A percentile compares a stretch with the other conserved stretches of the same genome.
Evolutionary conservation across 441 rosid species (phyloP).

Genomic region (Populus trichocarpa): DNA sequence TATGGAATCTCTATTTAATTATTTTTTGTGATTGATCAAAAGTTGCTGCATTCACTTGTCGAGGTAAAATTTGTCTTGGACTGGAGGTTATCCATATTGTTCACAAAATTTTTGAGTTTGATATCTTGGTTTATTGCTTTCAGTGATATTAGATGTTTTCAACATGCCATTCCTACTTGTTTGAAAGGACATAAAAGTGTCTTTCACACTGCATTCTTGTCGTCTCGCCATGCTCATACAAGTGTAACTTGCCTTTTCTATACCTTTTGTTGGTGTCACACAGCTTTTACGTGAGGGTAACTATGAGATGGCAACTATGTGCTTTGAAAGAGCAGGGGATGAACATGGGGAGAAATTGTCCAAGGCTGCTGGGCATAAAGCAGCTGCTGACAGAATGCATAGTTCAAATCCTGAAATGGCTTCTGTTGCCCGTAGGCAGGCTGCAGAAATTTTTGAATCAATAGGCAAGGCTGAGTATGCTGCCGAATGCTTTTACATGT

Average conservation of each 20-base stretch:
- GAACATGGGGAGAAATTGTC: conserved; percentile 36
- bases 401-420: conserved; percentile 34
- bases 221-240: background rate
- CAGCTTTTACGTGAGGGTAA: conserved; percentile 44
- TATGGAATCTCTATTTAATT: background rate
- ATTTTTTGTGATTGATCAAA: background rate
- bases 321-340: conserved; percentile 50
- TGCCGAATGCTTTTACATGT: conserved; percentile 38
- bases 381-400: conserved; percentile 38
- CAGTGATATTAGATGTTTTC: background rate
- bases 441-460: conserved; percentile 41
- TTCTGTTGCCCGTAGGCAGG: conserved; percentile 32
- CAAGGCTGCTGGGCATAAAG: conserved; percentile 40
- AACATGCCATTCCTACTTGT: background rate
- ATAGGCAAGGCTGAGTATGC: conserved; percentile 46
- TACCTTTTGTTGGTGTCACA: background rate
- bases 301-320: conserved; percentile 49
- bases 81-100: background rate
- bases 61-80: background rate
- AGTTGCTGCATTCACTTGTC: background rate
- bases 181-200: background rate
- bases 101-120: background rate
- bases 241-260: background rate
- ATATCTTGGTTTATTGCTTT: background rate
- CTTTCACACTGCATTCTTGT: background rate